Conservation (phyloP, 2,329 filamentous ascomycete species). For the Penicillium sp. region DNA sequence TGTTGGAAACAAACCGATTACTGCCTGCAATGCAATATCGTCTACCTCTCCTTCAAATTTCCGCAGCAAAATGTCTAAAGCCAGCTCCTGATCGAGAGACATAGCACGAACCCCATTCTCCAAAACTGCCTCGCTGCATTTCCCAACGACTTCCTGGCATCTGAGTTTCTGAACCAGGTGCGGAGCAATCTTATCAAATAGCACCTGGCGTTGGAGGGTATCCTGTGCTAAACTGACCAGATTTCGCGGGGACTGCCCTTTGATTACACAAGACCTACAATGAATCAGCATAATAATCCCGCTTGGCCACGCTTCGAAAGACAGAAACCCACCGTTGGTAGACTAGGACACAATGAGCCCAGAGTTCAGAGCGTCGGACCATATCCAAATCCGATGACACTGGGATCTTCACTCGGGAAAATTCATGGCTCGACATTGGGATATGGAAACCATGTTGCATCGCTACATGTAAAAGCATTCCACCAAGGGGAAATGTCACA, state of each 20-base stretch:
- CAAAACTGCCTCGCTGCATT: conserved; percentile 37
- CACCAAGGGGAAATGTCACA: conserved; percentile 38
- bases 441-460: conserved; percentile 47
- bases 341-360: conserved; percentile 42
- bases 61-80: conserved; percentile 39
- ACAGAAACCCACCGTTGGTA: conserved; percentile 38
- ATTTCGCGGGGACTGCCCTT: conserved; percentile 40
- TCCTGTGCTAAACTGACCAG: conserved; percentile 40
- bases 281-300: background rate
- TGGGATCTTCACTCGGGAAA: conserved; percentile 36
- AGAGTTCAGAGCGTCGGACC: conserved; percentile 39
- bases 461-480: conserved; percentile 42
- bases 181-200: conserved; percentile 38
- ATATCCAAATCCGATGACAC: conserved; percentile 38
- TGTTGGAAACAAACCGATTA: conserved; percentile 29
- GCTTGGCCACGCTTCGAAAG: background rate
- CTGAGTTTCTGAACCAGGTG: conserved; percentile 39
- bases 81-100: conserved; percentile 40
- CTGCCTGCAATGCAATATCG: conserved; percentile 37
- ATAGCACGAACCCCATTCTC: conserved; percentile 43
- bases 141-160: conserved; percentile 38
- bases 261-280: conserved; percentile 38
- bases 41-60: conserved; percentile 38
- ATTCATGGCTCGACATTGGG: conserved; percentile 46
- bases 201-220: conserved; percentile 31